Base-by-base conservation (phyloP, 495 filamentous ascomycete species). In the Aspergillus bertholletiae region DNA sequence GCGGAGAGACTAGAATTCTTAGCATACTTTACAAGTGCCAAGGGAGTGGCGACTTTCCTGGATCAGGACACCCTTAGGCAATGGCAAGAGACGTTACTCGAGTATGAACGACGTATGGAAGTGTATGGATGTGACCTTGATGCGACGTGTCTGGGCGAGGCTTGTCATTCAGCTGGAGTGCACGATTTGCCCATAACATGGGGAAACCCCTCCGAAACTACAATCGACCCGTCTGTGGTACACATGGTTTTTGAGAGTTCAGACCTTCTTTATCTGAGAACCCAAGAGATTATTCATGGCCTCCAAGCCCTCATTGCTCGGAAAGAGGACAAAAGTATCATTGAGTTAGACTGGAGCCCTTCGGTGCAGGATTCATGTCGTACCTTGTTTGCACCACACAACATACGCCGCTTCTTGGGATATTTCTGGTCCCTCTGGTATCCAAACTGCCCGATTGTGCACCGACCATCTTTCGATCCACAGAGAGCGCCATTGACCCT, bases 381-480 rank as follows among this genome's bases (percentile, higher is more conserved):
- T 7, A 28, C 26, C 0, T 60, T 62, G 44, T 65, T 62, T 35
- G 40, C 51, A 0, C 52, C 63, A 0, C 13, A 11, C 23, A 65
- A 62, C 20, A 60, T 60, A 12, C 39, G 51, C 17, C 59, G 57
- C 22, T 65, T 62, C 22, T 39, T 65, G 4, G 57, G 51, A 15
- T 62, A 62, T 21, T 65, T 65, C 55, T 65, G 63, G 63, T 58
- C 63, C 1, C 39, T 62, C 3, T 65, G 63, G 63, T 65, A 65
- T 30, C 63, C 63, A 2, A 57, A 60, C 28, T 62, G 59, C 21
- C 63, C 63, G 0, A 62, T 65, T n/a, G 55, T 65, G 11, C 63
- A 65, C 43, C 56, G 55, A 26, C 56, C 59, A 0, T 54, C 56
- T 0, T 65, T 65, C 18, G 39, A 65, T 39, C 17, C 49, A 1